phyloP scores from a whole-genome alignment of 129 eudicot genomes.

The Gnaphalium uliginosum region DNA sequence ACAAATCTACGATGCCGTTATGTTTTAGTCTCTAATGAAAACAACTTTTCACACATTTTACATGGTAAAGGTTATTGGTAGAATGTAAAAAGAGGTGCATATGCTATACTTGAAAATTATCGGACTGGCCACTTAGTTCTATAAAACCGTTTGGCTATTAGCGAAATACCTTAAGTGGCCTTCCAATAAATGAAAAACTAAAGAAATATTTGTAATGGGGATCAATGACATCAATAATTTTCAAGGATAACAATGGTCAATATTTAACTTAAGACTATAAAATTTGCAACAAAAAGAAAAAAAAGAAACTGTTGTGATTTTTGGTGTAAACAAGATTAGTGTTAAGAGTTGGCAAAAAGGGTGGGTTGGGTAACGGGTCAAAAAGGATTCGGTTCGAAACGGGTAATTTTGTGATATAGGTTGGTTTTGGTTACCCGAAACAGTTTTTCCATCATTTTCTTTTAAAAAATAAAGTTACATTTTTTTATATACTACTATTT shows the following conservation, averaged over 20 bases:
- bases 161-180: conserved; percentile 2
- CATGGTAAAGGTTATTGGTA: neutral
- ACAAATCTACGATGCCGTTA: neutral
- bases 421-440: neutral
- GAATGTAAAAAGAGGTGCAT: conserved; percentile 14
- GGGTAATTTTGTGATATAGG: neutral
- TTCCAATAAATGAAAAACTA: neutral
- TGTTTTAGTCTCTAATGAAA: neutral
- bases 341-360: neutral
- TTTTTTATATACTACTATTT: neutral
- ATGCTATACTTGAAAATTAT: conserved; percentile 8
- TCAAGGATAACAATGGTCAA: neutral
- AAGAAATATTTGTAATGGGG: neutral
- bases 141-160: neutral
- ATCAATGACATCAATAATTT: neutral
- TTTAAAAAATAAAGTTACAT: too few relatives aligned
- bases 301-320: neutral
- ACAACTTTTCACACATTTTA: conserved; percentile 17
- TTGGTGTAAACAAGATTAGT: neutral
- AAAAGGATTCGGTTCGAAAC: neutral
- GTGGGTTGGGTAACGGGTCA: neutral
- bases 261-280: neutral
- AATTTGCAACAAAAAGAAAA: neutral
- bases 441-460: neutral
- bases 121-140: neutral